Base-by-base conservation (phyloP, 768 basidiomycete species). In the Serendipita sp. region DNA sequence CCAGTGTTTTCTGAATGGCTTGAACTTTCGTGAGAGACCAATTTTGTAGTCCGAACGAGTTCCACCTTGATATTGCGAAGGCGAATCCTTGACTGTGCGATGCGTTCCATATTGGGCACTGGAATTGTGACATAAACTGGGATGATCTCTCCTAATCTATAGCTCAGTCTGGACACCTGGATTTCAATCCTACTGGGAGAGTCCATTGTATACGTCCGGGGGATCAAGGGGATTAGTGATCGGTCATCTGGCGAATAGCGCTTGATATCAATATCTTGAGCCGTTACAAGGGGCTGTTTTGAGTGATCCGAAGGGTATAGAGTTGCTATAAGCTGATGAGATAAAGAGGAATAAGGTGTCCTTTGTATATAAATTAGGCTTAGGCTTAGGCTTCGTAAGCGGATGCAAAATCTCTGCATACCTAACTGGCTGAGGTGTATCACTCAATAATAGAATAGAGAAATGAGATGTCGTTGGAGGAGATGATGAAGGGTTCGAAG, bases 61-160 rank as follows among this genome's bases (percentile, higher is more conserved):
- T 93, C 91, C 3, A 83, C 81, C 68, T 84, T 85, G 68, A 94
- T 77, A 68, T 91, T 94, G 23, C 91, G 80, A 35, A 95, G 79
- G 65, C 89, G 76, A 41, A 92, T 73, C 1, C 88, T 89, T 32
- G 78, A 79, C 51, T 85, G 82, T 4, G 87, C 74, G 18, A 93
- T 83, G 18, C 85, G 77, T 64, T 85, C 81, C 32, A 80, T 78
- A 30, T 76, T 73, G 5, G 91, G 92, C 4, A 89, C 82, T 10
- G 91, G 89, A 2, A 95, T 77, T 1, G 87, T 86, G 45, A 90
- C 78, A 70, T 92, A 90, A 38, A 92, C 75, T 1, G 89, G 86
- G 64, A 95, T 83, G 15, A 82, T 74, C 70, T 94, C 91, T 18
- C 83, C 83, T 0, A 82, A 81, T 36, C 78, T 79, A 72, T 88